A percentile compares a stretch with the other conserved stretches of the same genome.
Conservation (phyloP, 495 filamentous ascomycete genomes). For the Poronia punctata region DNA sequence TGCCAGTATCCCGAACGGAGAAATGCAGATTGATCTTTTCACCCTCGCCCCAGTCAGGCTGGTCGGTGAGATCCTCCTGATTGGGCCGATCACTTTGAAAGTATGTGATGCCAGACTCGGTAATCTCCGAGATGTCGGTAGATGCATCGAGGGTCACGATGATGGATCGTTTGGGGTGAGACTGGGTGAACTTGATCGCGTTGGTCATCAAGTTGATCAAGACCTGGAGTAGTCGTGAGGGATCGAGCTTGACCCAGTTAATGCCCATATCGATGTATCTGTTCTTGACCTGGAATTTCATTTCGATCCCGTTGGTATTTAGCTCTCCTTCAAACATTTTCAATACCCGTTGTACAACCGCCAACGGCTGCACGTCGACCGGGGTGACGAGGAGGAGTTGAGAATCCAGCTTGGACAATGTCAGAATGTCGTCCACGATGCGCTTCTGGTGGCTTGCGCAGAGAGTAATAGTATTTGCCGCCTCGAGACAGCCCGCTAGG, state of each 20-base stretch:
- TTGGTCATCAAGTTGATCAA: slow-evolving; percentile 74
- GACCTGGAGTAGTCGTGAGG: slow-evolving; percentile 70
- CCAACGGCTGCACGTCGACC: slow-evolving; percentile 61
- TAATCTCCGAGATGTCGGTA: slow-evolving; percentile 39
- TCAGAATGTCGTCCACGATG: slow-evolving; percentile 74
- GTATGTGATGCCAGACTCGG: slow-evolving; percentile 36
- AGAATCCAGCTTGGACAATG: slow-evolving; percentile 79
- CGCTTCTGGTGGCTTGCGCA: slow-evolving; percentile 78
- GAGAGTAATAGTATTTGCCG: slow-evolving; percentile 74
- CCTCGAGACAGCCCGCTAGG: slow-evolving; percentile 58
- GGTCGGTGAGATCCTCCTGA: slow-evolving; percentile 45
- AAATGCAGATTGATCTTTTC: slow-evolving; percentile 65
- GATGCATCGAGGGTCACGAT: slow-evolving; percentile 65
- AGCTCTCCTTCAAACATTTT: slow-evolving; percentile 84
- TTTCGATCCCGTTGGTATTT: slow-evolving; percentile 59
- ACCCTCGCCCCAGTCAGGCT: slow-evolving; percentile 61
- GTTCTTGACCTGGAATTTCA: slow-evolving; percentile 59
- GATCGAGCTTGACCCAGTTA: slow-evolving; percentile 74
- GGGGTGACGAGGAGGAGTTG: slow-evolving; percentile 70
- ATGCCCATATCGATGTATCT: slow-evolving; percentile 56
- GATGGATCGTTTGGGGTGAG: slow-evolving; percentile 53
- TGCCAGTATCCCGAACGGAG: slow-evolving; percentile 70
- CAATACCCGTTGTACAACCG: slow-evolving; percentile 59
- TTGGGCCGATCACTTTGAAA: slow-evolving; percentile 47
- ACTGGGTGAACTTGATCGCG: slow-evolving; percentile 72